A percentile compares a stretch with the other conserved stretches of the same genome.
Evolutionary conservation across 176 grass and related monocot species (phyloP).

Genomic region (Carex scoparia): DNA sequence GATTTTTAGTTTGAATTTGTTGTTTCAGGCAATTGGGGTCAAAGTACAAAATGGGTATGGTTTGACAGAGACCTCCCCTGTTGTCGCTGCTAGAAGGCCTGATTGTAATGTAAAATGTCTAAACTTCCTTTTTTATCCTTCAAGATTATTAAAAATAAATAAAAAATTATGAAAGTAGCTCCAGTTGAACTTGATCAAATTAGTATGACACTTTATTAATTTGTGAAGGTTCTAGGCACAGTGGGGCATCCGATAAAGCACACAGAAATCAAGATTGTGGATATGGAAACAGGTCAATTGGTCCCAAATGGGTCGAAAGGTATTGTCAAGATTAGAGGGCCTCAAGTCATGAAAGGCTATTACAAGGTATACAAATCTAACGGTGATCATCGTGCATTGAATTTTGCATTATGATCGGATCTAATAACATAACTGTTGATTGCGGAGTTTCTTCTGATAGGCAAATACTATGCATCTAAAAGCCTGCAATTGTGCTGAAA

Average conservation of each 20-base stretch:
- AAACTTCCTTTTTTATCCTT: background rate
- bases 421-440: background rate
- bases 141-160: background rate
- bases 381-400: background rate
- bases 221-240: conserved; percentile 83
- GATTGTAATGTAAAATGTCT: conserved; percentile 62
- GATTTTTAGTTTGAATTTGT: background rate
- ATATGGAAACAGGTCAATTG: conserved; percentile 48
- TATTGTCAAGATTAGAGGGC: conserved; percentile 83
- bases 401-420: background rate
- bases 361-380: conserved; percentile 63
- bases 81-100: conserved; percentile 63
- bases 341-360: conserved; percentile 89
- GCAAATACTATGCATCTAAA: background rate
- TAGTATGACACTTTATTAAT: conserved; percentile 18
- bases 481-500: background rate
- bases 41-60: conserved; percentile 95
- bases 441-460: background rate
- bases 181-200: background rate
- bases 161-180: background rate
- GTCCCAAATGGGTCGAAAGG: conserved; percentile 93
- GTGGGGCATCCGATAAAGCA: conserved; percentile 67
- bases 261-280: conserved; percentile 78
- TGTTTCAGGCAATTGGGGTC: conserved; percentile 84
- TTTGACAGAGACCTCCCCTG: conserved; percentile 94